Evolutionary conservation across 148 eudicot genomes (phyloP), one percentile per base, ranked within the genome.

Genomic region (Talinum fruticosum): DNA sequence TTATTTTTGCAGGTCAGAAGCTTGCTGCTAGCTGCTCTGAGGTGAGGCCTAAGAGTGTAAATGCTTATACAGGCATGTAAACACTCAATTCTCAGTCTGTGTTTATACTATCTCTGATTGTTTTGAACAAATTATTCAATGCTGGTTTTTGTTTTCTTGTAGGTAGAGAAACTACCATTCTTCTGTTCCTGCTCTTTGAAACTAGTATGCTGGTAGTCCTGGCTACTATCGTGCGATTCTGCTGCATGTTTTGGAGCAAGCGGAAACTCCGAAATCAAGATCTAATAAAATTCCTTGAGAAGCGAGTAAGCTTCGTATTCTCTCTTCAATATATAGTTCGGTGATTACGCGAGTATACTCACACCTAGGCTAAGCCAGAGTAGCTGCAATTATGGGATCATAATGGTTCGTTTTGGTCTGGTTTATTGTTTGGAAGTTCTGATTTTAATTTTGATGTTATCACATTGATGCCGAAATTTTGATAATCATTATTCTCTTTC

Each of bases 241-340:
- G 99, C 80, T 91, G 88, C 69, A 77, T 89, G 54, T 93, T 96
- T 79, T 96, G 99, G 99, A 80, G 82, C 79, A 96, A 96, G 71
- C 89, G 78, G 74, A 96, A 91, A 88, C 89, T 96, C 71, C 95
- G 87, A 88, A 85, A 75, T 75, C 97, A 83, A 79, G 81, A 86
- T 68, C 95, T 96, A 4, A 92, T 93, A 53, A 85, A 77, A 78
- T 93, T 96, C 82, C 87, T 96, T 10, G 95, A 96, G 75, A 96
- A 91, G 79, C 86, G 98, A 83, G 99, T 93, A 85, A 85, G 97
- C 8, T 41, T 41, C 47, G 13, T 41, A 14, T 41, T 41, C 1
- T 41, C 47, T 41, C 47, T 41, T 41, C 47, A 41, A 10, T 10
- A 10, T 41, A 12, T 41, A 10, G 12, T 41, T 3, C 1, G 8